phyloP scores from a whole-genome alignment of 495 filamentous ascomycete genomes.

The Hypoxylon rickii region DNA sequence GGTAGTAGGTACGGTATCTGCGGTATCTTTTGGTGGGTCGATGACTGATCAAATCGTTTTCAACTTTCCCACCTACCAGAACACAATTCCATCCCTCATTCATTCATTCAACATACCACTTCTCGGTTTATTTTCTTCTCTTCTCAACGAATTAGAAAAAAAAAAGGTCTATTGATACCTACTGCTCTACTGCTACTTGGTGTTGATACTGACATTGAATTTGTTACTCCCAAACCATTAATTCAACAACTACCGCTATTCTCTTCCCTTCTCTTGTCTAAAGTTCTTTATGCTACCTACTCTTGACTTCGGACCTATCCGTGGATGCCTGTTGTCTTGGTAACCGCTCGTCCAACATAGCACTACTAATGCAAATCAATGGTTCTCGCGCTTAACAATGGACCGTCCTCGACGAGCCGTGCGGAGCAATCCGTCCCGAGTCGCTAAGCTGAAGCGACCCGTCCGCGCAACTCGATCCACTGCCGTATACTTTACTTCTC shows the following conservation, averaged over 20 bases:
- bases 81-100: too few relatives aligned
- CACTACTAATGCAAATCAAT: constrained; percentile 11
- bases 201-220: too few relatives aligned
- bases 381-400: constrained; percentile 24
- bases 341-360: not conserved
- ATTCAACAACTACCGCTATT: too few relatives aligned
- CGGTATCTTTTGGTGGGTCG: too few relatives aligned
- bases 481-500: constrained; percentile 22
- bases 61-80: not conserved
- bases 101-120: too few relatives aligned
- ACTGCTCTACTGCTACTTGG: too few relatives aligned
- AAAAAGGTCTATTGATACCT: too few relatives aligned
- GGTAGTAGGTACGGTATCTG: not conserved
- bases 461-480: constrained; percentile 26
- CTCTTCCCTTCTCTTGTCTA: not conserved
- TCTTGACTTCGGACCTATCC: too few relatives aligned
- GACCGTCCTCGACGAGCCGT: constrained; percentile 18
- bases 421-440: constrained; percentile 34
- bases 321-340: not conserved
- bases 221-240: too few relatives aligned
- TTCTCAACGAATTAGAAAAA: too few relatives aligned
- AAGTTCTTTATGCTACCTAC: too few relatives aligned
- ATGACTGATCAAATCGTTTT: constrained; percentile 16
- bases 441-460: constrained; percentile 33
- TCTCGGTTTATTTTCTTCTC: too few relatives aligned